Base-by-base conservation (phyloP, 768 basidiomycete species). In the Panellus pusillus region DNA sequence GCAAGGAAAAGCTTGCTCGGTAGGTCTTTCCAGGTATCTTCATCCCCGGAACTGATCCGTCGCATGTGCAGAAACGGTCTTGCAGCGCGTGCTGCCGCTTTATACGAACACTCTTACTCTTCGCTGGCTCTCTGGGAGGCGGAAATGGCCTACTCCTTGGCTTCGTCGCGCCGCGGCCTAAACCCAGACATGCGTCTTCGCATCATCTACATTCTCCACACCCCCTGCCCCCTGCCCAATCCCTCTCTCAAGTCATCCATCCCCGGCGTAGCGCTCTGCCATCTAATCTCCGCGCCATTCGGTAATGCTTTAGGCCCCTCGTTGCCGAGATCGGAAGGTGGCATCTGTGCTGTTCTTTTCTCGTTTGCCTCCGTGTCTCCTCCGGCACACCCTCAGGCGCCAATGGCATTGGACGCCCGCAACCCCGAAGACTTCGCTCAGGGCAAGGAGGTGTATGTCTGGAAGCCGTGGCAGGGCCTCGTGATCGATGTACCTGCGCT, bases 121-220 rank as follows among this genome's bases (percentile, higher is more conserved):
- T 72, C 75, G 29, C 72, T 79, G 43, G 57, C 71, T 3, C 67
- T 86, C 3, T 86, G 84, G 84, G 73, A 74, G 47, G 76, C 75
- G 48, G 79, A 81, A 48, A 72, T 74, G 35, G 74, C 76, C 31
- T 70, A 69, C n/a, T 70, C 69, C 0, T 14, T 57, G 9, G 28
- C 54, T 32, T 51, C 44, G 11, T 47, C 46, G 17, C 67, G 60
- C 41, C 57, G 69, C 6, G 39, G 54, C 28, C 56, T 70, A 15
- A 55, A 68, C 6, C 68, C 74, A 15, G 79, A 82, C 53, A 66
- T 84, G 39, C 72, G 68, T 32, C 69, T 81, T 0, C 74, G 68
- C 31, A 68, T 86, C 17, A 40, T 74, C 28, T 70, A 72, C 28
- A 68, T 83, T 20, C 61, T 80, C 1, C 73, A 79, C 51, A 36